Conservation (phyloP, 78 protist genomes). For the Trichosphaerium sp. region DNA sequence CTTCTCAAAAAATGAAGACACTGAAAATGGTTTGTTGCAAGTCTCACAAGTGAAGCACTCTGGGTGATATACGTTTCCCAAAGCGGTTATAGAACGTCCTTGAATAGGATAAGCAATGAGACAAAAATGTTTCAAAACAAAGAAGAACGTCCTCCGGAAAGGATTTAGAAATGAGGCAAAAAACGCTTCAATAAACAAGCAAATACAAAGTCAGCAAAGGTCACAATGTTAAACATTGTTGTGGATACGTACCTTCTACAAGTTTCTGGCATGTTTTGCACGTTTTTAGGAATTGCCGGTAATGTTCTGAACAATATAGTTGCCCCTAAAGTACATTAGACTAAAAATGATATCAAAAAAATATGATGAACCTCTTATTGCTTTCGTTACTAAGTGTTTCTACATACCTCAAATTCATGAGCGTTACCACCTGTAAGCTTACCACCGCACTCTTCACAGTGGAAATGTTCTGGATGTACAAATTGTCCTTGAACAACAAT, state of each 20-base stretch:
- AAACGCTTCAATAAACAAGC: no score
- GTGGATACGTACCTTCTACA: no score
- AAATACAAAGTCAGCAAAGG: no score
- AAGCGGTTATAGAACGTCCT: slow-evolving; percentile 55
- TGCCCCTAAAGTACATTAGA: no score
- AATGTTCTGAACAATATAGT: slow-evolving; percentile 51
- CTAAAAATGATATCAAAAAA: no score
- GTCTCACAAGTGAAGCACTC: slow-evolving; percentile 50
- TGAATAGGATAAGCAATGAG: no score
- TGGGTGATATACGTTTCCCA: slow-evolving; percentile 54
- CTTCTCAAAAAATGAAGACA: slow-evolving; percentile 48
- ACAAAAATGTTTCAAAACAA: no score
- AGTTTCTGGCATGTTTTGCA: slow-evolving; percentile 52
- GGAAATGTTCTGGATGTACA: slow-evolving; percentile 54
- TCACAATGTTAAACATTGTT: no score
- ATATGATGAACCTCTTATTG: no score
- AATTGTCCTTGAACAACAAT: slow-evolving; percentile 46
- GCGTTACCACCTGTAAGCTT: slow-evolving; percentile 48
- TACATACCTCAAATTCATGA: slow-evolving; percentile 50
- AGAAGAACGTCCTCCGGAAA: no score
- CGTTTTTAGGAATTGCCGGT: neutral
- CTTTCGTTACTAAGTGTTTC: no score
- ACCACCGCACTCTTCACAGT: slow-evolving; percentile 60
- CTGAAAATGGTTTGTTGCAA: slow-evolving; percentile 56
- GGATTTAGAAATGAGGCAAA: no score